Evolutionary conservation across 129 eudicot species (phyloP).

Genomic region (Artemisia argyi): DNA sequence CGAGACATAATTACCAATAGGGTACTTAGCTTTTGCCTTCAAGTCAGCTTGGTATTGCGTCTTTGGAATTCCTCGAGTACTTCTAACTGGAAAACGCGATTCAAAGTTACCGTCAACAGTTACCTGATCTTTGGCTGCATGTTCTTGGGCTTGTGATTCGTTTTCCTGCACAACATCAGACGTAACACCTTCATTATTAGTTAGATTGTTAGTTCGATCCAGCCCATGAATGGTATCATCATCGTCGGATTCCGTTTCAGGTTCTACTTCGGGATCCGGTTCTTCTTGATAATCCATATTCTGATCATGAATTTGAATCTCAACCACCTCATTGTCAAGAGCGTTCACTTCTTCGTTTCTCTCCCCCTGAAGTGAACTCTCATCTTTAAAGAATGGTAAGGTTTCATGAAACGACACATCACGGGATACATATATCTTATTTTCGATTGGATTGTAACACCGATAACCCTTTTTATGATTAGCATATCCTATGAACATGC

Average conservation of each 20-base stretch:
- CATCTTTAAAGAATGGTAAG: neutral
- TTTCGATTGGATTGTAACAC: slow-evolving; percentile 21
- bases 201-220: neutral
- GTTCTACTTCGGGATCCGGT: neutral
- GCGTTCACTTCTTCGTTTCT: neutral
- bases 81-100: neutral
- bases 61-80: slow-evolving; percentile 15
- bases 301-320: neutral
- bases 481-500: slow-evolving; percentile 31
- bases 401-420: slow-evolving; percentile 23
- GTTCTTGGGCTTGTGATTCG: neutral
- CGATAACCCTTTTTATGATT: slow-evolving; percentile 1
- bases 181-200: neutral
- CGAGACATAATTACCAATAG: slow-evolving; percentile 9
- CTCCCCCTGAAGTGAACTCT: slow-evolving; percentile 3
- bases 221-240: slow-evolving; percentile 2
- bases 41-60: neutral
- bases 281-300: neutral
- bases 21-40: slow-evolving; percentile 13
- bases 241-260: neutral
- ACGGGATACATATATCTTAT: slow-evolving; percentile 2
- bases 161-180: slow-evolving; percentile 1
- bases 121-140: neutral
- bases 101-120: neutral
- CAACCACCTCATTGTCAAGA: neutral